A percentile compares a stretch with the other conserved stretches of the same genome.
phyloP scores from a whole-genome alignment of 2,329 filamentous ascomycete species.

The Colletotrichum costaricense region DNA sequence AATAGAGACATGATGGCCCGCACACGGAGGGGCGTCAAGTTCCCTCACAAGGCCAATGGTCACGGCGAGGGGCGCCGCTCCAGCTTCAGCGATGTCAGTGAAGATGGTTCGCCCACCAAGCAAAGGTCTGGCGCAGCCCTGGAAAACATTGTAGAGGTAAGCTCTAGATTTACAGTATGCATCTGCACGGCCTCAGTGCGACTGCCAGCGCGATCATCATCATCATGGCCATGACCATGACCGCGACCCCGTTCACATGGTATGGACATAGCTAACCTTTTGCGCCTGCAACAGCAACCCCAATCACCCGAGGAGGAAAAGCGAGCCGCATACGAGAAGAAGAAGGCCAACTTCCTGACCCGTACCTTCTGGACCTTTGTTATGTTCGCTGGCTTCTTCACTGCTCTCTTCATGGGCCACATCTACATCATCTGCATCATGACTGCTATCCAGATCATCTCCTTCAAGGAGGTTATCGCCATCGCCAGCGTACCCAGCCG shows the following conservation, averaged over 20 bases:
- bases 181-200: neutral
- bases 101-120: conserved; percentile 58
- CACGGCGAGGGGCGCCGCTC: conserved; percentile 69
- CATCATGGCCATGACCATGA: too few species aligned
- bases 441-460: conserved; percentile 93
- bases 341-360: conserved; percentile 97
- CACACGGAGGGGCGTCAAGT: conserved; percentile 64
- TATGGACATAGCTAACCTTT: neutral
- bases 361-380: conserved; percentile 97
- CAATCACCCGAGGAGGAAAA: conserved; percentile 52
- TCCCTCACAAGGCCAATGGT: conserved; percentile 64
- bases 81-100: conserved; percentile 79
- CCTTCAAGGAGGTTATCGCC: conserved; percentile 99
- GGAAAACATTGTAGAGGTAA: conserved; percentile 52
- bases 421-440: conserved; percentile 96
- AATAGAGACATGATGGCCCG: conserved; percentile 45
- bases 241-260: neutral
- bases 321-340: conserved; percentile 89
- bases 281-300: conserved; percentile 50
- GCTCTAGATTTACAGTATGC: neutral
- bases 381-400: conserved; percentile 96
- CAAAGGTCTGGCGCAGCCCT: conserved; percentile 40
- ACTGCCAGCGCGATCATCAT: neutral
- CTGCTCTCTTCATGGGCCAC: conserved; percentile 92
- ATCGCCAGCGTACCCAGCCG: conserved; percentile 95